These are phyloP conservation scores for Aspergillus sp. DNA, from an alignment of 2,329 filamentous ascomycete genomes.

Conservation along the genomic window DNA sequence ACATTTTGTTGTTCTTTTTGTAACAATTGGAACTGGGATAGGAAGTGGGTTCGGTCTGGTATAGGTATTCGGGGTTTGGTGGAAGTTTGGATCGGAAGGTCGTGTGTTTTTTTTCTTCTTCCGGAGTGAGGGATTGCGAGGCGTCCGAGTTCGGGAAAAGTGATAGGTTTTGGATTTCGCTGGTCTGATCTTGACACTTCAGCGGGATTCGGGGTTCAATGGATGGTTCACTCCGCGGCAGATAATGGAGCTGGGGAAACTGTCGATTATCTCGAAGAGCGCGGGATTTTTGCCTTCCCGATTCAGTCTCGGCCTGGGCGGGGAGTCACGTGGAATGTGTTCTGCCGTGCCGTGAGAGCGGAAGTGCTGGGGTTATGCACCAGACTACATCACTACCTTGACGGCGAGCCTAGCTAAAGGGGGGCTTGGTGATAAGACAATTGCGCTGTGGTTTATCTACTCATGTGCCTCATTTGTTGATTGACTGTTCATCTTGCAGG, in stretches of 20 bases:
- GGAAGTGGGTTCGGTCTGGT: background rate
- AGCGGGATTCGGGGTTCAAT: background rate
- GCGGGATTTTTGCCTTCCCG: constrained; percentile 18
- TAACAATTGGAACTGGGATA: background rate
- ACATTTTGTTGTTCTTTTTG: background rate
- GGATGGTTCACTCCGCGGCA: background rate
- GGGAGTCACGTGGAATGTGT: constrained; percentile 32
- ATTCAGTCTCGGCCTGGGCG: constrained; percentile 22
- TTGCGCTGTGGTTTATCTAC: too few relatives aligned
- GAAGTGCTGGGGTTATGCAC: background rate
- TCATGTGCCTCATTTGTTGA: too few relatives aligned
- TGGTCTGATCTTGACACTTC: background rate
- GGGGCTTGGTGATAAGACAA: background rate
- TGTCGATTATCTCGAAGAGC: background rate
- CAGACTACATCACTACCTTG: background rate
- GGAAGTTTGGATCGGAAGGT: background rate
- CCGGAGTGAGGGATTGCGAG: background rate
- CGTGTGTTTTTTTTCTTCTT: background rate
- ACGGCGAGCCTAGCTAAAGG: background rate
- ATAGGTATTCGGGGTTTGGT: background rate
- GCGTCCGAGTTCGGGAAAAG: background rate
- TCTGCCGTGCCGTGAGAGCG: constrained; percentile 14
- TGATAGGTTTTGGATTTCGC: constrained; percentile 2
- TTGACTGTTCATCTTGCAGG: too few relatives aligned
- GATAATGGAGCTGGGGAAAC: background rate